Base-by-base conservation (phyloP, 768 basidiomycete genomes). In the Boletellus sp. region DNA sequence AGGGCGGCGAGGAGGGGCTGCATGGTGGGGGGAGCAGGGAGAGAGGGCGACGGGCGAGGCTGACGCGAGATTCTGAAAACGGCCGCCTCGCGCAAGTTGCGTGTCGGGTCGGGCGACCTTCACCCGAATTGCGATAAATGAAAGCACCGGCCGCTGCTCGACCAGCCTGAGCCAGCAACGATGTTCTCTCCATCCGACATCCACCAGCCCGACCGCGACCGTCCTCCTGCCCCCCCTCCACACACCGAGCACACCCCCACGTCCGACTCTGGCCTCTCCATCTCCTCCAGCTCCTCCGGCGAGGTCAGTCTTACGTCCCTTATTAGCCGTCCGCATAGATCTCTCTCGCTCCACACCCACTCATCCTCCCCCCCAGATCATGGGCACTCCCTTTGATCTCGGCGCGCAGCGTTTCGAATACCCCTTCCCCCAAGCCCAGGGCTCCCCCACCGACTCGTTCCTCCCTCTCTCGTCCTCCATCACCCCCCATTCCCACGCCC, bases 381-480 rank as follows among this genome's bases (percentile, higher is more conserved):
- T 69, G 51, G 57, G 66, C 42, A 68, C 66, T 0, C 66, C 66
- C 9, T 68, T 68, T 46, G 66, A 69, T 60, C 58, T 66, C 37
- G 68, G 66, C 35, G 53, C 66, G 19, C 66, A 52, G 17, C 66
- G 63, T 23, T 68, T 66, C 56, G 66, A 68, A 44, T 68, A 68
- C 39, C 66, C 66, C 0, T 68, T 68, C 41, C 66, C 66, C 48
- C 45, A 56, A 12, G 48, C 63, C 38, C 68, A 68, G 58, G 57
- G 54, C 48, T 58, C 68, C 0, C 61, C 66, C 9, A 62, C 58
- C 6, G 66, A 68, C 51, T 47, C 56, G 0, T 66, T 63, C 42
- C 26, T 51, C 1, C 61, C 65, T 3, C 52, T 58, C 65, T 26
- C 26, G 6, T 26, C 26, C 22, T 41, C 58, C 42, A 45, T 58